Evolutionary conservation across 805 yeast species (phyloP), one percentile per base, ranked within the genome.

Genomic region (Cyberlindnera subsufficiens): DNA sequence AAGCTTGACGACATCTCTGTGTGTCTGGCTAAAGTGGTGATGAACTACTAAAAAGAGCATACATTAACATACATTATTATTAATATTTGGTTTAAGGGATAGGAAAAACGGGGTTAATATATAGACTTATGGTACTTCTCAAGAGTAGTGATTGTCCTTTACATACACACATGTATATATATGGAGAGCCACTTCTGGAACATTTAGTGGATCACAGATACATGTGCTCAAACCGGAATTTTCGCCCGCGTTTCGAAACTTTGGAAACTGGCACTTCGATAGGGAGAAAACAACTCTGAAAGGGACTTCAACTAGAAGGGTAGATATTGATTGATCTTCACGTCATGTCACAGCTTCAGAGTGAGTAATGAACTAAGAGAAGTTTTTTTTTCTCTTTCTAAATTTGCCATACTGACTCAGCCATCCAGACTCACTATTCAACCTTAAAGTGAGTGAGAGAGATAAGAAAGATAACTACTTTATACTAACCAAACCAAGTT

Each of bases 1-100:
- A 75, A 75, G 45, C 56, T 75, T 41, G 81, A 75, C 53, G 81
- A 75, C 50, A 75, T 74, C 64, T 69, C 78, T 0, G 59, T 75
- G 9, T 71, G 77, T 44, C 58, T 75, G 8, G 78, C 77, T 11
- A 64, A 65, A 42, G 78, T 75, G 27, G 57, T 50, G 1, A 30
- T 49, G 4, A 54, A 54, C 30, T 37, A 37, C 16, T 29, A 32
- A 37, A 19, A 32, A n/a, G 14, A 32, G 35, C 35, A 17, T 15
- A n/a, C 19, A 8, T 4, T 32, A 37, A n/a, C 27, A 22, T 22
- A 22, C 27, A 22, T 22, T 22, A 22, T 22, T 22, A 22, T 22
- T 22, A 22, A 22, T 22, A 22, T 22, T 22, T 22, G 27, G 27
- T 22, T 22, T 9, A 5, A 22, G 27, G 27, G 27, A 9, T 22